A percentile compares a stretch with the other conserved stretches of the same genome.
phyloP scores from a whole-genome alignment of 116 monocot species.

The Trichopus zeylanicus region DNA sequence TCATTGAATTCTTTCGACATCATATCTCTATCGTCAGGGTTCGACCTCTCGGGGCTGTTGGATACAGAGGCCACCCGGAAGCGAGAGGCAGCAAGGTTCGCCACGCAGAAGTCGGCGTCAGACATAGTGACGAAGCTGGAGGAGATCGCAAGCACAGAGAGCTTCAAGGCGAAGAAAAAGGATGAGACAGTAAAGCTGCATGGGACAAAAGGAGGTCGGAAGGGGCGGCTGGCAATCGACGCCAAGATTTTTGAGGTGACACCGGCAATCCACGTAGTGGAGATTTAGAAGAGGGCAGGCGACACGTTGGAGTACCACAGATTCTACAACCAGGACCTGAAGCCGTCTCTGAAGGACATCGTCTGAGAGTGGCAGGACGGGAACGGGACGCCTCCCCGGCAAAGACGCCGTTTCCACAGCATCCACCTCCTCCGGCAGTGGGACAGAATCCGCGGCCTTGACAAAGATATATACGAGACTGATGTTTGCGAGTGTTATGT shows the following conservation, averaged over 20 bases:
- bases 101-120: conserved; percentile 22
- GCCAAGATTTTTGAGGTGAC: conserved; percentile 56
- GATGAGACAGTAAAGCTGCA: conserved; percentile 42
- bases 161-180: conserved; percentile 38
- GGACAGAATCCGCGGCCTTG: no score
- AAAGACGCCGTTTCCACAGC: no score
- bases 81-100: conserved; percentile 23
- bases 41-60: conserved; percentile 1
- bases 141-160: conserved; percentile 29
- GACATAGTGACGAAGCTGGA: conserved; percentile 41
- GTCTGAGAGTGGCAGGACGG: conserved; percentile 35
- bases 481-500: no score
- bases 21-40: conserved; percentile 5
- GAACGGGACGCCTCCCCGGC: no score
- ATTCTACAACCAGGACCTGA: conserved; percentile 39
- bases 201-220: conserved; percentile 34
- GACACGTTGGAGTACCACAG: conserved; percentile 50
- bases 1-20: conserved; percentile 9
- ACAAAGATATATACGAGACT: no score
- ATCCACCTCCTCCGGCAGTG: no score
- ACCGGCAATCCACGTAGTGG: conserved; percentile 35
- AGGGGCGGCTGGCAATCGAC: conserved; percentile 38
- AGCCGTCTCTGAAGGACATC: conserved; percentile 50
- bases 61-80: conserved; percentile 2
- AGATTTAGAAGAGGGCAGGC: conserved; percentile 42